Evolutionary conservation across 345 rosid species (phyloP), one percentile per base, ranked within the genome.

Genomic region (Salix dunnii): DNA sequence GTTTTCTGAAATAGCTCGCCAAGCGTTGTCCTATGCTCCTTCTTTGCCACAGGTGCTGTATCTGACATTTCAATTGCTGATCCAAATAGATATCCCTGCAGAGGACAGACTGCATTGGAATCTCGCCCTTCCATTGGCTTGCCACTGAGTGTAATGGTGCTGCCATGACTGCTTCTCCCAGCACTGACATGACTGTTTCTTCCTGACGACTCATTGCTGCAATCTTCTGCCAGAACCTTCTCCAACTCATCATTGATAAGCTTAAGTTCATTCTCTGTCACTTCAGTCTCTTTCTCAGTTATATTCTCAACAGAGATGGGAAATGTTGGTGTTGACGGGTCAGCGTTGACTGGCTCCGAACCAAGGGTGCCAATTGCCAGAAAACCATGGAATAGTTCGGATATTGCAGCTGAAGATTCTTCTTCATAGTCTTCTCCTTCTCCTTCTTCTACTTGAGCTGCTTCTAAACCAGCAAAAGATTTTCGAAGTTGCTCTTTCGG

Each of bases 321-420:
- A 74, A 91, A 90, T 64, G 97, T 85, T 48, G 97, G 97, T 18
- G 93, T 90, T 48, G 95, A 82, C 14, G 92, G 95, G 21, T 79
- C 82, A 0, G 85, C 74, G 67, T 65, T 76, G 63, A 75, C 74
- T 43, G 87, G 78, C 61, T 92, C 93, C 12, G 87, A 87, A 68
- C 95, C 97, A 58, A 92, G 84, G 64, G 95, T 90, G 0, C 97
- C 95, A 21, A 90, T 92, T 18, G 97, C 92, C 63, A 90, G 93
- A 77, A 92, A 92, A 30, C 97, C 97, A 51, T 91, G 90, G 83
- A 92, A 92, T 70, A 89, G 80, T 76, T 90, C 91, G 61, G 92
- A 83, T 48, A 83, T 82, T 63, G 84, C 88, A 68, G 86, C 79
- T 46, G 88, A 72, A 23, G 87, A 74, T 67, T 87, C 87, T 62